Percentiles rank a stretch among this genome's conserved stretches.
phyloP scores from a whole-genome alignment of 495 filamentous ascomycete species.

The Aspergillus carlsbadensis region DNA sequence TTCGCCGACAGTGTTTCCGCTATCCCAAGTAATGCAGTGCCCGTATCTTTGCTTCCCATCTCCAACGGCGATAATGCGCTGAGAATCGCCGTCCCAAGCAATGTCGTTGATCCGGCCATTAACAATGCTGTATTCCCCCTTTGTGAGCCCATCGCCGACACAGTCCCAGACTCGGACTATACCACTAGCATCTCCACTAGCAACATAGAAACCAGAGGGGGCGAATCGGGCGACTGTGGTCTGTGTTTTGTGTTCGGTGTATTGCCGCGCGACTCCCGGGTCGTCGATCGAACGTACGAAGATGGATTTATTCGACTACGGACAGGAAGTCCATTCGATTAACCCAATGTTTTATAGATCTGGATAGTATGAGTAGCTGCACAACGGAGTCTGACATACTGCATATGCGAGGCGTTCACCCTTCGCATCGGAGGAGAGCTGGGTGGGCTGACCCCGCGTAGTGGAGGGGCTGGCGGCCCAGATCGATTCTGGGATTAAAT shows the following conservation, averaged over 20 bases:
- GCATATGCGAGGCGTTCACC: constrained; percentile 93
- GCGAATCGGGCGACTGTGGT: constrained; percentile 94
- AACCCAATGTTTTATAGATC: not conserved
- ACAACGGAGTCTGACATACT: constrained; percentile 50
- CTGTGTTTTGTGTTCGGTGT: constrained; percentile 81
- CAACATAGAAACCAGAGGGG: constrained; percentile 91
- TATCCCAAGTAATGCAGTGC: constrained; percentile 92
- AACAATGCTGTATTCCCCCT: constrained; percentile 90
- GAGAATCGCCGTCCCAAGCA: constrained; percentile 96
- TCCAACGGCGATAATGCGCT: constrained; percentile 93
- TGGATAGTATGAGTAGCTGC: not conserved
- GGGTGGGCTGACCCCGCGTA: constrained; percentile 82
- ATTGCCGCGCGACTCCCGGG: constrained; percentile 78
- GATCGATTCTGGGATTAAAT: constrained; percentile 54
- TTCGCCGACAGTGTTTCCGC: constrained; percentile 92
- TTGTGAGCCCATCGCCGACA: constrained; percentile 54
- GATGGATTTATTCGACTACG: constrained; percentile 92
- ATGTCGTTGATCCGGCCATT: constrained; percentile 94
- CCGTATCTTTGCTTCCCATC: constrained; percentile 92
- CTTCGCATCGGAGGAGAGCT: constrained; percentile 84
- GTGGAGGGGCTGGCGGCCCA: constrained; percentile 81
- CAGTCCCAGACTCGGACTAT: constrained; percentile 87
- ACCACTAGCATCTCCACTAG: constrained; percentile 86
- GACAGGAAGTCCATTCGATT: constrained; percentile 5
- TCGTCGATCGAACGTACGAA: constrained; percentile 92